Percentiles rank a stretch among this genome's conserved stretches.
These are phyloP conservation scores for Tolypocladium tundrense DNA, from an alignment of 2,329 filamentous ascomycete species.

Conservation along the genomic window DNA sequence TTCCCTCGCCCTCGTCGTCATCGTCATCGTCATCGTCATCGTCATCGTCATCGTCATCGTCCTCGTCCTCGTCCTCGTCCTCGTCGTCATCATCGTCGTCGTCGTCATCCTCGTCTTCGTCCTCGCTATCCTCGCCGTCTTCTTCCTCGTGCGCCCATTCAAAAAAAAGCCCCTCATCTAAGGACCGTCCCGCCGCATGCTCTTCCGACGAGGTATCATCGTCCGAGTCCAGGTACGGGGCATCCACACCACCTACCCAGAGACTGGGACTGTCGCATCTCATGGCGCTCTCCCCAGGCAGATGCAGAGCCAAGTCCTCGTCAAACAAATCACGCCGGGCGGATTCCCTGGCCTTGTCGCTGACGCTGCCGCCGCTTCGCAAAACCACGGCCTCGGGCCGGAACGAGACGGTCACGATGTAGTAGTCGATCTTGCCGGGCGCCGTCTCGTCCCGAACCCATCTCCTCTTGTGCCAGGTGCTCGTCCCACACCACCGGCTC, in stretches of 20 bases:
- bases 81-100: neutral
- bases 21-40: neutral
- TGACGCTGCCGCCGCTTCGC: conserved; percentile 8
- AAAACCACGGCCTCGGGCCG: conserved; percentile 9
- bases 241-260: neutral
- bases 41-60: neutral
- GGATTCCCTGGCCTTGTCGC: conserved; percentile 1
- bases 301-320: neutral
- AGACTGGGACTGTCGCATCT: neutral
- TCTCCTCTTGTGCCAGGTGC: conserved; percentile 24
- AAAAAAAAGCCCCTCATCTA: too few species aligned
- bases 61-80: neutral
- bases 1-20: neutral
- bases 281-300: neutral
- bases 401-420: conserved; percentile 30
- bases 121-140: neutral
- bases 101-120: neutral
- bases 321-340: neutral
- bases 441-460: conserved; percentile 33
- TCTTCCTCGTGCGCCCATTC: neutral
- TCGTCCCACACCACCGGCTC: conserved; percentile 32
- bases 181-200: too few species aligned
- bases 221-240: too few species aligned
- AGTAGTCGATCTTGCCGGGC: conserved; percentile 29
- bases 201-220: too few species aligned